These are phyloP conservation scores for Aspergillus unguis DNA, from an alignment of 2,329 filamentous ascomycete species.

Conservation along the genomic window DNA sequence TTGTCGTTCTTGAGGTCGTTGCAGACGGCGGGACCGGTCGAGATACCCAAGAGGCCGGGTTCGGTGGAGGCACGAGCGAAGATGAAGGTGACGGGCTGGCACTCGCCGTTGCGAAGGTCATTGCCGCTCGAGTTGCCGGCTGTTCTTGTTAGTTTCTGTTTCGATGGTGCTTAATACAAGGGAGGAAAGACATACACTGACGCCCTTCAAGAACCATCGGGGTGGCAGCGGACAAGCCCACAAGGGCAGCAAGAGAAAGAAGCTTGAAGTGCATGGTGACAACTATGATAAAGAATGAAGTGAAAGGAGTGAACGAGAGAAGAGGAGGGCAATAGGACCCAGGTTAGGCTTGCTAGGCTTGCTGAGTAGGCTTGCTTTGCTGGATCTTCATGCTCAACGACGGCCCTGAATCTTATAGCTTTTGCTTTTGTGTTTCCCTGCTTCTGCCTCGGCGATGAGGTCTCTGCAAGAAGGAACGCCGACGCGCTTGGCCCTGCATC, in stretches of 20 bases:
- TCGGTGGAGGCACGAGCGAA: conserved; percentile 51
- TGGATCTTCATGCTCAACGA: neutral
- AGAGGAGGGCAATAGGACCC: neutral
- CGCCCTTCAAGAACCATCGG: conserved; percentile 11
- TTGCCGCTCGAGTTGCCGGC: conserved; percentile 25
- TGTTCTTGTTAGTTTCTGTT: neutral
- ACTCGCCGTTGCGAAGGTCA: conserved; percentile 40
- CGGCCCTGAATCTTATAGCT: neutral
- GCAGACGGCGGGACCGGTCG: conserved; percentile 33
- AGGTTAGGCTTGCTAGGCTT: neutral
- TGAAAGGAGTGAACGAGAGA: neutral
- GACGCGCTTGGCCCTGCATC: neutral
- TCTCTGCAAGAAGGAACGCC: neutral
- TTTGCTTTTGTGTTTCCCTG: neutral
- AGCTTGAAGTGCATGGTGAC: conserved; percentile 5
- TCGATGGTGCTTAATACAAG: neutral
- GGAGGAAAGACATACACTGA: conserved; percentile 6
- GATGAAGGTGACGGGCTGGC: conserved; percentile 46
- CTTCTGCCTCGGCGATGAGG: neutral
- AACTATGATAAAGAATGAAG: neutral
- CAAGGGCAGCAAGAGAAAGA: conserved; percentile 8
- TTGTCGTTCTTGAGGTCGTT: conserved; percentile 20
- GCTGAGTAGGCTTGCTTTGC: neutral
- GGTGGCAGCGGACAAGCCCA: conserved; percentile 8
- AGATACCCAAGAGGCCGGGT: conserved; percentile 45